Conservation (phyloP, 2,329 filamentous ascomycete genomes). For the Cladophialophora chaetospira region DNA sequence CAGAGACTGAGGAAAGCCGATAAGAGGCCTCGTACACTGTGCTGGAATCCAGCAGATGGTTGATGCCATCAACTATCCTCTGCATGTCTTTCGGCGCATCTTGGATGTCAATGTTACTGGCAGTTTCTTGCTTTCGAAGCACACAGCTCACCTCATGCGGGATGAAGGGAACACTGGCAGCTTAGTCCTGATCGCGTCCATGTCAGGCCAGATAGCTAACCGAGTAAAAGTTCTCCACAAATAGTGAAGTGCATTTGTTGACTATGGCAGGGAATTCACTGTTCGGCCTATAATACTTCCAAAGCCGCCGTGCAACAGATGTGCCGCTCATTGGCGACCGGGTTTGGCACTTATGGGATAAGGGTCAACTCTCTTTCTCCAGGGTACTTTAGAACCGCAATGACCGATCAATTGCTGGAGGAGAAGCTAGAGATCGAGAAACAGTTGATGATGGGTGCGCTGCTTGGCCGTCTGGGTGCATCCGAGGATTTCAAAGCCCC, state of each 20-base stretch:
- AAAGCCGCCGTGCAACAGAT: conserved; percentile 53
- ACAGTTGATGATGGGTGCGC: neutral
- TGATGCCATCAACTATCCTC: conserved; percentile 31
- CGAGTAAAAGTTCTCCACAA: too few relatives aligned
- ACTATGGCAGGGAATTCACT: conserved; percentile 41
- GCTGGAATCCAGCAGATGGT: conserved; percentile 46
- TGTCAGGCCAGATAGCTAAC: conserved; percentile 64
- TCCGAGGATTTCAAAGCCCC: conserved; percentile 29
- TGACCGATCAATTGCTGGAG: neutral
- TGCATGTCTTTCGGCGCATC: conserved; percentile 34
- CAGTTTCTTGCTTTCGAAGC: conserved; percentile 41
- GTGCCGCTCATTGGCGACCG: conserved; percentile 48
- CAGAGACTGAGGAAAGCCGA: neutral
- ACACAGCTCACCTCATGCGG: conserved; percentile 53
- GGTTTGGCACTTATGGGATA: conserved; percentile 50
- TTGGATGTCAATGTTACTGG: conserved; percentile 42
- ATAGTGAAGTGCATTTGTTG: too few relatives aligned
- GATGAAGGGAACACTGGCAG: conserved; percentile 58
- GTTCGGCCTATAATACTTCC: conserved; percentile 52
- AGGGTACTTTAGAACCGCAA: conserved; percentile 48
- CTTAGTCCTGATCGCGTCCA: conserved; percentile 65
- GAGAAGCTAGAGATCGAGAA: neutral
- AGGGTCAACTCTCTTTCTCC: conserved; percentile 53
- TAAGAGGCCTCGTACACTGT: conserved; percentile 43
- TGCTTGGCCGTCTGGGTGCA: neutral